These are phyloP conservation scores for Moricandia moricandioides DNA, from an alignment of 345 rosid species.

Conservation along the genomic window DNA sequence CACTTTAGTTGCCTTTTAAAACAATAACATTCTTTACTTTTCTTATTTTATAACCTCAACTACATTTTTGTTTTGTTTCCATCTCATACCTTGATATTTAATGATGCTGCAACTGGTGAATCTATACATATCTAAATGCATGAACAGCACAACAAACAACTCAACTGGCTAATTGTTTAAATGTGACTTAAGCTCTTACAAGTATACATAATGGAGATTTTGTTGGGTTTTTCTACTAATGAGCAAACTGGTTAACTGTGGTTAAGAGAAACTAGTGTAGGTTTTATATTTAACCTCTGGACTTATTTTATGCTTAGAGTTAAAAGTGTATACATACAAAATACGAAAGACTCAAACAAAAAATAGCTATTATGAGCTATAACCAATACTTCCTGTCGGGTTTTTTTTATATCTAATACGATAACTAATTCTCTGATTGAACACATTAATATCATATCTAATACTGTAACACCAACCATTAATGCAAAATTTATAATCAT, in stretches of 20 bases:
- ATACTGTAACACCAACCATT: not conserved
- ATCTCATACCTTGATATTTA: not conserved
- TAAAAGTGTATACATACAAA: not conserved
- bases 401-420: not conserved
- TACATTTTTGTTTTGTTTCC: not conserved
- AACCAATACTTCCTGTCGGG: not conserved
- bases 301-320: not conserved
- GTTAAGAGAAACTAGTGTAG: not conserved
- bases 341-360: not conserved
- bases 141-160: not conserved
- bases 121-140: not conserved
- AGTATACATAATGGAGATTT: not conserved
- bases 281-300: not conserved
- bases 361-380: not conserved
- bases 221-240: not conserved
- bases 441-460: not conserved
- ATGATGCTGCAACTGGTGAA: not conserved
- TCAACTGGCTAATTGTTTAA: not conserved
- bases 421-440: not conserved
- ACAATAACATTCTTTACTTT: slow-evolving; percentile 4
- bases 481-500: not conserved
- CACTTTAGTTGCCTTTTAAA: not conserved
- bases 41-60: slow-evolving; percentile 2
- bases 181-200: not conserved
- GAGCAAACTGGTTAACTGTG: not conserved